Conservation (phyloP, 2,329 filamentous ascomycete genomes). For the Magnaporthiopsis rhizophila region DNA sequence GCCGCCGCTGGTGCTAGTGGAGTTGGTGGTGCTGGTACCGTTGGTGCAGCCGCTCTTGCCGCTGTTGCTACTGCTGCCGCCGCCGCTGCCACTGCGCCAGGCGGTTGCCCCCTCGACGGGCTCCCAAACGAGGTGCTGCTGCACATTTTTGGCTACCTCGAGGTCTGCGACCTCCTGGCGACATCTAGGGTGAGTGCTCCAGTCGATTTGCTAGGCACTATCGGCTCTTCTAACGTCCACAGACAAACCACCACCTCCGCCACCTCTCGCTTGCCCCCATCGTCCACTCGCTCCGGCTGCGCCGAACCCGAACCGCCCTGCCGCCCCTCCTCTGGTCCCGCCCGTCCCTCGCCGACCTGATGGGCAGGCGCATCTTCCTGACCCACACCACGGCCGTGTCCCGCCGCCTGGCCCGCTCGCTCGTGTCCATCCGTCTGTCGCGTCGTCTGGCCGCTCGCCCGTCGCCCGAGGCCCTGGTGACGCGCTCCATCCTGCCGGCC, state of each 20-base stretch:
- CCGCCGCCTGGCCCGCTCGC: constrained; percentile 51
- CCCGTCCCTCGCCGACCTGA: constrained; percentile 54
- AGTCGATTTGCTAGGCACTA: constrained; percentile 15
- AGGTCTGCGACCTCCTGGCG: constrained; percentile 47
- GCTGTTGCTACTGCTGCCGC: neutral
- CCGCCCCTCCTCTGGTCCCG: constrained; percentile 47
- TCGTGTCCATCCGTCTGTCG: constrained; percentile 58
- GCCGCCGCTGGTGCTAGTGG: neutral
- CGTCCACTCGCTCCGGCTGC: constrained; percentile 55
- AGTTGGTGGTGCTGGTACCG: too few relatives aligned
- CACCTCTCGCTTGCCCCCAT: constrained; percentile 56
- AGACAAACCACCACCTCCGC: constrained; percentile 57
- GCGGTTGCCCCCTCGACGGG: constrained; percentile 21
- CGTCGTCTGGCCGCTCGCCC: constrained; percentile 53
- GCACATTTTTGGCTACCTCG: constrained; percentile 46
- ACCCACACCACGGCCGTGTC: constrained; percentile 59
- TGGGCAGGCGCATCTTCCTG: constrained; percentile 57
- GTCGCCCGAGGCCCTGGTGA: constrained; percentile 50
- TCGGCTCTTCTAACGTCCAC: constrained; percentile 3
- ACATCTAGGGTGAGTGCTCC: constrained; percentile 41
- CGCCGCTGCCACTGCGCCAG: too few relatives aligned
- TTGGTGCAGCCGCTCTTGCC: neutral
- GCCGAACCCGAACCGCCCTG: constrained; percentile 44
- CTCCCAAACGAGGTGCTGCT: constrained; percentile 51
- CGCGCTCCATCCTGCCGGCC: constrained; percentile 54